Evolutionary conservation across 2,329 filamentous ascomycete genomes (phyloP).

Genomic region (Coniochaeta sp.): DNA sequence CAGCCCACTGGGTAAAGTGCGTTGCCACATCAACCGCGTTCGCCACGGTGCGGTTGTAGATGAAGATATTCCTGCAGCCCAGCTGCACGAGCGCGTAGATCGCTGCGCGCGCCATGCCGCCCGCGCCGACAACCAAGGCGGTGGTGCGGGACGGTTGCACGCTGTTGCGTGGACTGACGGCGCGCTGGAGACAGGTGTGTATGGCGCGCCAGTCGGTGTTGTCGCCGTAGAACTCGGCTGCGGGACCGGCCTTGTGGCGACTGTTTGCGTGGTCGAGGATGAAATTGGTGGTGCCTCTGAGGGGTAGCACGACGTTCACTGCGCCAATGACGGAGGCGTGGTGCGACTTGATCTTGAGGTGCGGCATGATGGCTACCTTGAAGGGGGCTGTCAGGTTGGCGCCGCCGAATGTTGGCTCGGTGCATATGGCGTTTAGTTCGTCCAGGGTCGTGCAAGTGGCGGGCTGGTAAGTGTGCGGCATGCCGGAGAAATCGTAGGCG

Average conservation of each 20-base stretch:
- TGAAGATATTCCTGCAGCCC: conserved; percentile 64
- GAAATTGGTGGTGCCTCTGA: conserved; percentile 42
- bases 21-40: conserved; percentile 55
- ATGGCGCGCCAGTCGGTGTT: conserved; percentile 32
- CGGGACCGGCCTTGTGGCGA: conserved; percentile 52
- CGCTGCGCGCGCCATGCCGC: conserved; percentile 67
- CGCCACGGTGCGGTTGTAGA: conserved; percentile 58
- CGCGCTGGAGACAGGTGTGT: conserved; percentile 53
- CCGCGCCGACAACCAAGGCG: conserved; percentile 52
- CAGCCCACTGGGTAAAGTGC: conserved; percentile 55
- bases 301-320: conserved; percentile 62
- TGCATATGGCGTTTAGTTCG: conserved; percentile 50
- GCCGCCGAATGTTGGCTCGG: conserved; percentile 57
- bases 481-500: conserved; percentile 56
- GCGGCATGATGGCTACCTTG: conserved; percentile 60
- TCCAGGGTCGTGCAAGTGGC: conserved; percentile 53
- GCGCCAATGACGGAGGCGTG: conserved; percentile 66
- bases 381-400: conserved; percentile 62
- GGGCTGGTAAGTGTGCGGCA: conserved; percentile 58
- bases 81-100: conserved; percentile 67
- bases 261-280: conserved; percentile 49
- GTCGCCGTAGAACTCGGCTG: conserved; percentile 56
- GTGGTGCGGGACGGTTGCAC: conserved; percentile 45
- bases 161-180: conserved; percentile 60
- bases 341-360: conserved; percentile 56